Conservation (phyloP, 371 early-diverging fungal species). For the Saksenaea vasiformis region DNA sequence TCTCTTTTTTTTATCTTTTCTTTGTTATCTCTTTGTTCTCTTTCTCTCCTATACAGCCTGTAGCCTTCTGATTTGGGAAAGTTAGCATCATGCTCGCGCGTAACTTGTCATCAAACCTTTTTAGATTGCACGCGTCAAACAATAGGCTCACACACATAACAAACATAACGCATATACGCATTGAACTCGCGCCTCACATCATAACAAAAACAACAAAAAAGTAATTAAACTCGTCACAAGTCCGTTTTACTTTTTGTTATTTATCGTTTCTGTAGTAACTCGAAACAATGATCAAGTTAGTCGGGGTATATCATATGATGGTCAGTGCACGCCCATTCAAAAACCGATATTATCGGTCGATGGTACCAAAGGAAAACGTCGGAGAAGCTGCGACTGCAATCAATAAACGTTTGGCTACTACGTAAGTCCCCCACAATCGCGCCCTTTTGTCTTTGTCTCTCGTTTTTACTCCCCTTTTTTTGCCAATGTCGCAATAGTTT, state of each 20-base stretch:
- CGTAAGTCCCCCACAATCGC: not conserved
- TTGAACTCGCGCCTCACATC: not conserved
- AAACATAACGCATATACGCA: not conserved
- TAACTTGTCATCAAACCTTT: conserved; percentile 1
- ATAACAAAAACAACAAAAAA: not conserved
- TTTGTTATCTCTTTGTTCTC: not conserved
- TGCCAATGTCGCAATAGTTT: not conserved
- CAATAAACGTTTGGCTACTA: not conserved
- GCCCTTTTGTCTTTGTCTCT: not conserved
- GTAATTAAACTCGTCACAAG: not conserved
- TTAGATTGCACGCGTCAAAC: not conserved
- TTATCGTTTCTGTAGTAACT: not conserved
- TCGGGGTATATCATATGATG: conserved; percentile 15
- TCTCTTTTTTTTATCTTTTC: not conserved
- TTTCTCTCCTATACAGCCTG: not conserved
- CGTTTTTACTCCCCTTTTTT: not conserved
- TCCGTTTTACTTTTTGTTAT: not conserved
- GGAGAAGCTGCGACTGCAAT: not conserved
- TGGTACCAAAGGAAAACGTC: not conserved
- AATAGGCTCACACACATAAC: not conserved
- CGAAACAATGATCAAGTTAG: not conserved
- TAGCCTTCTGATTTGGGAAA: not conserved
- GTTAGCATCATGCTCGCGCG: not conserved
- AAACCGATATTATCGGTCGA: not conserved
- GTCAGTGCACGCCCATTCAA: conserved; percentile 18